phyloP scores from a whole-genome alignment of 805 yeast genomes.

The Suhomyces canberraensis region DNA sequence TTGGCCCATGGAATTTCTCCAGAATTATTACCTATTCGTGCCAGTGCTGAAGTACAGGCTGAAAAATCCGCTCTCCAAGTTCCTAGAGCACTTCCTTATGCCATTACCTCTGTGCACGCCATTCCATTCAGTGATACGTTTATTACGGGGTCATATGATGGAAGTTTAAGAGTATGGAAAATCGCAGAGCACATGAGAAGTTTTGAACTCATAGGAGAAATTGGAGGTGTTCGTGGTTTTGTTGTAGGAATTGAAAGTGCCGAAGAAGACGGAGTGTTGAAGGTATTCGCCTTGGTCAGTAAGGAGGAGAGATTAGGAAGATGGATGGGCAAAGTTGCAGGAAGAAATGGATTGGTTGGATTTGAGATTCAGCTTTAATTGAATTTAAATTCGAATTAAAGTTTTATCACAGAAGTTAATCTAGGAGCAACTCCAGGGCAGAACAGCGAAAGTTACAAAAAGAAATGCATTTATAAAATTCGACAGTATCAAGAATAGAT shows the following conservation, averaged over 20 bases:
- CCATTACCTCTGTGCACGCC: conserved; percentile 80
- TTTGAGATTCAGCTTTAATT: conserved; percentile 7
- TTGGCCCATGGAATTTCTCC: conserved; percentile 74
- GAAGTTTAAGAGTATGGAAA: conserved; percentile 75
- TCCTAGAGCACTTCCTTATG: conserved; percentile 75
- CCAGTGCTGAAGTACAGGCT: conserved; percentile 54
- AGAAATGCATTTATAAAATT: neutral
- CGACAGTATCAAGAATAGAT: no score
- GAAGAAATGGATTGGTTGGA: conserved; percentile 62
- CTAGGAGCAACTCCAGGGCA: no score
- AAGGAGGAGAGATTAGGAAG: conserved; percentile 90
- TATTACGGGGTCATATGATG: conserved; percentile 86
- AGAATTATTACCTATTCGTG: conserved; percentile 33
- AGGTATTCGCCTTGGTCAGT: conserved; percentile 58
- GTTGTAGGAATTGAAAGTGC: conserved; percentile 62
- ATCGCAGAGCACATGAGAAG: conserved; percentile 55
- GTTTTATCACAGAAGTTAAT: no score
- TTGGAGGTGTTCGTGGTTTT: conserved; percentile 64
- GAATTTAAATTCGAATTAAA: no score
- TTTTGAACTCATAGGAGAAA: conserved; percentile 54
- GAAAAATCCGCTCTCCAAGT: conserved; percentile 47
- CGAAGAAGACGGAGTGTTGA: conserved; percentile 50
- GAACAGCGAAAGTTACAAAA: neutral
- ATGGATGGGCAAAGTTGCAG: conserved; percentile 63
- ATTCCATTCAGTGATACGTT: conserved; percentile 83